Conservation (phyloP, 1,284 basidiomycete species). For the Ustilago crameri region DNA sequence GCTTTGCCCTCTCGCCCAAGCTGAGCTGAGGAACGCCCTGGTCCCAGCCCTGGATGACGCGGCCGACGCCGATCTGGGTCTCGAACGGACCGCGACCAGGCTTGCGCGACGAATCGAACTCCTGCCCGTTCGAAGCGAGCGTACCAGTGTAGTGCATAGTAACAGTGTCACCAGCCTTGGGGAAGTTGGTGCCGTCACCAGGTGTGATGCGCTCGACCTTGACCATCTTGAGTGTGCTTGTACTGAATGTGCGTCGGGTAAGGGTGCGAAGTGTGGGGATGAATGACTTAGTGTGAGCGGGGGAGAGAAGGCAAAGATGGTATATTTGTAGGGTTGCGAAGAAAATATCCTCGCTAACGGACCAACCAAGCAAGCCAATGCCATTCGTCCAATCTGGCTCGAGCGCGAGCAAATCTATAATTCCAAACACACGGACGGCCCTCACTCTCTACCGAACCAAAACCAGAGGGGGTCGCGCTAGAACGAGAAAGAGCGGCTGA, state of each 20-base stretch:
- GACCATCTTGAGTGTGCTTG: constrained; percentile 43
- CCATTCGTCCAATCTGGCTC: too few species aligned
- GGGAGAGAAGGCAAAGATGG: background rate
- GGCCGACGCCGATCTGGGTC: constrained; percentile 63
- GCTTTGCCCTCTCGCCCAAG: constrained; percentile 68
- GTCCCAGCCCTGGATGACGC: constrained; percentile 70
- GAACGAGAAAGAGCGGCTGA: too few species aligned
- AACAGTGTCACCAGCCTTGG: constrained; percentile 62
- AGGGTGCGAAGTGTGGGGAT: background rate
- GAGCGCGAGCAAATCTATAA: background rate
- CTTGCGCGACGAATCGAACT: constrained; percentile 68
- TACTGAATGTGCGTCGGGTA: background rate
- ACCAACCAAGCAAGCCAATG: constrained; percentile 23
- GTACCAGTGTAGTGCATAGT: constrained; percentile 66
- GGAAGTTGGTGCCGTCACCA: constrained; percentile 68
- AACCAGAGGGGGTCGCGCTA: too few species aligned
- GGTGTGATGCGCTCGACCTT: constrained; percentile 63
- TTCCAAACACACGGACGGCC: too few species aligned
- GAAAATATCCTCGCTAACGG: constrained; percentile 24
- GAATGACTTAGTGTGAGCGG: background rate
- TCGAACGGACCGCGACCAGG: constrained; percentile 62
- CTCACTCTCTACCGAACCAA: too few species aligned
- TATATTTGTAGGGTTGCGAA: background rate
- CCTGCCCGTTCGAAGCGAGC: constrained; percentile 50
- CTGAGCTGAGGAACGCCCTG: constrained; percentile 69